Conservation (phyloP, 192 early-diverging fungal genomes). For the Rhizophagus clarus region DNA sequence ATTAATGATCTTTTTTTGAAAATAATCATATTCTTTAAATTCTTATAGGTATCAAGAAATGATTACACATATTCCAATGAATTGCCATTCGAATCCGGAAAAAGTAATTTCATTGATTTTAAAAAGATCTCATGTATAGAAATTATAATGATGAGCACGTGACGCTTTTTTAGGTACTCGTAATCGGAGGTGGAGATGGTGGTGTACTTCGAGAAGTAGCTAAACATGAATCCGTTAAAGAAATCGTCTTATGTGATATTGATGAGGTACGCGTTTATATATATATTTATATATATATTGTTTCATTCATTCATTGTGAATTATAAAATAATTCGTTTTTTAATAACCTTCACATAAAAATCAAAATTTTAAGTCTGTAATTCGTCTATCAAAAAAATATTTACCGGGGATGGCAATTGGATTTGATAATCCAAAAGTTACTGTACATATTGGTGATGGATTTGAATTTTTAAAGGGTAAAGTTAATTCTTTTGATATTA, state of each 20-base stretch:
- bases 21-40: not conserved
- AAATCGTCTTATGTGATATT: slow-evolving; percentile 94
- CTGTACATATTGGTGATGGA: slow-evolving; percentile 94
- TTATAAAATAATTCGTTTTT: no score
- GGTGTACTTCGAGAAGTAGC: slow-evolving; percentile 98
- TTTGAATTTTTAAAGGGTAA: slow-evolving; percentile 92
- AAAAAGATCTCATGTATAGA: not conserved
- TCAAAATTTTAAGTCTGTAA: slow-evolving; percentile 60
- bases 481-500: slow-evolving; percentile 88
- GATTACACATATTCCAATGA: slow-evolving; percentile 97
- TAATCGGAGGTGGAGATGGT: slow-evolving; percentile 99
- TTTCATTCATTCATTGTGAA: not conserved
- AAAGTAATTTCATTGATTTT: slow-evolving; percentile 54
- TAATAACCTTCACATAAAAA: no score
- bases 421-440: slow-evolving; percentile 94
- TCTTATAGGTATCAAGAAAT: slow-evolving; percentile 91
- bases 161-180: slow-evolving; percentile 68
- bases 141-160: not conserved
- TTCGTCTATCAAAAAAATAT: slow-evolving; percentile 89
- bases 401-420: slow-evolving; percentile 92
- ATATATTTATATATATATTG: not conserved
- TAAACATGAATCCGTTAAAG: slow-evolving; percentile 93
- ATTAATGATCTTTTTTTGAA: no score
- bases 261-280: slow-evolving; percentile 69
- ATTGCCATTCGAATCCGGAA: slow-evolving; percentile 92